A percentile compares a stretch with the other conserved stretches of the same genome.
These are phyloP conservation scores for Lactarius hengduanensis DNA, from an alignment of 768 basidiomycete genomes.

Conservation along the genomic window DNA sequence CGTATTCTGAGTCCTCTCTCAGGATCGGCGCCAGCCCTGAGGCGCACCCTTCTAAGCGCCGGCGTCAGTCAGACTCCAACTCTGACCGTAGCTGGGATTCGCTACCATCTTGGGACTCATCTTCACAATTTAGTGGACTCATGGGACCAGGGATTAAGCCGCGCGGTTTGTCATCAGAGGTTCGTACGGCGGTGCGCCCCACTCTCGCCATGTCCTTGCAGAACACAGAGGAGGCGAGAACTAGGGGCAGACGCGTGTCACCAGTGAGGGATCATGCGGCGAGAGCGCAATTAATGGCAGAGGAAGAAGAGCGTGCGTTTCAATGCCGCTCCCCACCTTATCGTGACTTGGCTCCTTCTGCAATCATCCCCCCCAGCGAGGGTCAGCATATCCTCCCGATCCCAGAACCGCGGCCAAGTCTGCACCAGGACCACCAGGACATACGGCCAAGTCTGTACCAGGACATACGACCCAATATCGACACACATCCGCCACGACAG, in stretches of 20 bases:
- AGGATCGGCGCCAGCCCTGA: constrained; percentile 17
- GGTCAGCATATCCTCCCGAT: background rate
- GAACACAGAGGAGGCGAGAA: constrained; percentile 5
- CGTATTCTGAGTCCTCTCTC: constrained; percentile 25
- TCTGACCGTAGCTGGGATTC: constrained; percentile 22
- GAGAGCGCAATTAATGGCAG: constrained; percentile 10
- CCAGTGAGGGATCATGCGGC: constrained; percentile 7
- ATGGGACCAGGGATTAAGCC: constrained; percentile 25
- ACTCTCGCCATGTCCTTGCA: constrained; percentile 1
- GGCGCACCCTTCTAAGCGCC: constrained; percentile 15
- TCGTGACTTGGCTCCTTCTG: constrained; percentile 8
- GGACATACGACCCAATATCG: background rate
- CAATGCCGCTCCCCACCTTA: constrained; percentile 2
- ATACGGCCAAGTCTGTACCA: background rate
- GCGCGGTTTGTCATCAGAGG: constrained; percentile 18
- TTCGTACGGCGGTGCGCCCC: constrained; percentile 16
- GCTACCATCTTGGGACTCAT: constrained; percentile 13
- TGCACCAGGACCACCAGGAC: constrained; percentile 6
- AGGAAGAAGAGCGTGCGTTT: constrained; percentile 7
- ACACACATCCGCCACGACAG: background rate
- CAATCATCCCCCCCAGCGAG: background rate
- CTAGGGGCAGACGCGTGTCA: constrained; percentile 8
- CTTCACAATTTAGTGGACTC: constrained; percentile 11
- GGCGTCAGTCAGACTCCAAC: constrained; percentile 18
- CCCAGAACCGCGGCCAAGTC: constrained; percentile 1